Base-by-base conservation (phyloP, 371 early-diverging fungal species). In the Actinomortierella wolfii region DNA sequence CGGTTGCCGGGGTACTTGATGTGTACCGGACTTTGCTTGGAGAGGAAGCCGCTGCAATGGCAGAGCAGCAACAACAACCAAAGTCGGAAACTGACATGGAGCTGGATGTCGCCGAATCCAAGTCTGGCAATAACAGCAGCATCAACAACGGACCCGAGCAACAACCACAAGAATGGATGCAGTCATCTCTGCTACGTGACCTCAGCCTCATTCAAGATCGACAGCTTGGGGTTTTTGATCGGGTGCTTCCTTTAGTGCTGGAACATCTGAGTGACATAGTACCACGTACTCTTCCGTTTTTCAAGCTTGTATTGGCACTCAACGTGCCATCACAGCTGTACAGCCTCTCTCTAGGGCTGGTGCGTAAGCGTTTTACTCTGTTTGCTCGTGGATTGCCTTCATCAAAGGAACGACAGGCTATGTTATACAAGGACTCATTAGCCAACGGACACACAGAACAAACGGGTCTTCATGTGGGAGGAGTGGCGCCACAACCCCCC, bases 251-350 rank as follows among this genome's bases (percentile, higher is more conserved):
- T 0, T 13, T 74, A 7, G 58, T 57, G 2, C 59, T 74, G 15
- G 56, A 57, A 20, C 51, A 63, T 23, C 51, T 74, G 1, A 61
- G 67, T 1, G 64, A 64, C 13, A 46, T 67, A 18, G 51, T 67
- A 23, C 61, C 74, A 0, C 67, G 58, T 54, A 67, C 67, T 8
- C 64, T 56, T 8, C 46, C 44, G n/a, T 67, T 67, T 39, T 39
- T 74, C 42, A 47, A 53, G n/a, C 44, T 74, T 26, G 42, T 53
- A 11, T 43, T 74, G 21, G 18, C 44, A 20, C 52, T 67, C 67
- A 61, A 64, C 3, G 57, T 62, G 9, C 74, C 74, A 0, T 44
- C 63, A 9, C 67, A 67, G 51, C 60, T 74, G 39, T 67, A 74
- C 42, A 48, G 51, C 14, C 64, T 74, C 13, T 67, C 67, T 8